These are phyloP conservation scores for Penicillium sp. DNA, from an alignment of 2,329 filamentous ascomycete genomes.

Conservation along the genomic window DNA sequence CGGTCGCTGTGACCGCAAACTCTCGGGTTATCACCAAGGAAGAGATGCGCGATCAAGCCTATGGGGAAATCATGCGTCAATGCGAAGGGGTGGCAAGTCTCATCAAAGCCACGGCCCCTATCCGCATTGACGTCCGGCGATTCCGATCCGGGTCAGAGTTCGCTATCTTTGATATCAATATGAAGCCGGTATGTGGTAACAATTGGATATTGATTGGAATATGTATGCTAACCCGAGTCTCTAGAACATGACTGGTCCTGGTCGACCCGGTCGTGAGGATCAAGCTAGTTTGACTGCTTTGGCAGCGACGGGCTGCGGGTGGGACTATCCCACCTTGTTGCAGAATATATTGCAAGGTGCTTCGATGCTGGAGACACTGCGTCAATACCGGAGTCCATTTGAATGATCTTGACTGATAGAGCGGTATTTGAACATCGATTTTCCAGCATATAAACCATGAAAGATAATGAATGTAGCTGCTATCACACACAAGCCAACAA, in stretches of 20 bases:
- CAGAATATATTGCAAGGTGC: slow-evolving; percentile 33
- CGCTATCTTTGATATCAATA: slow-evolving; percentile 53
- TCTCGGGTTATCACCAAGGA: slow-evolving; percentile 40
- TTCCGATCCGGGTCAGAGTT: slow-evolving; percentile 40
- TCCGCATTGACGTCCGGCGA: slow-evolving; percentile 50
- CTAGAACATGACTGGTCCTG: slow-evolving; percentile 51
- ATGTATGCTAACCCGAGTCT: not conserved
- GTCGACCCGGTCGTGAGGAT: slow-evolving; percentile 49
- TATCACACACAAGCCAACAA: not conserved
- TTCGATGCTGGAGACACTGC: not conserved
- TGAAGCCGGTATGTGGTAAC: slow-evolving; percentile 48
- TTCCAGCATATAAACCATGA: too few relatives aligned
- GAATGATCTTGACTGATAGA: not conserved
- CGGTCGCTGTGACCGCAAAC: slow-evolving; percentile 50
- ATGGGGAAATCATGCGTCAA: slow-evolving; percentile 36
- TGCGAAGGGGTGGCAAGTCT: slow-evolving; percentile 44
- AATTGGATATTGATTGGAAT: not conserved
- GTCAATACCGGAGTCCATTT: not conserved
- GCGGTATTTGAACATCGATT: too few relatives aligned
- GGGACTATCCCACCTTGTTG: slow-evolving; percentile 45
- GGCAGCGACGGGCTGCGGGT: slow-evolving; percentile 45
- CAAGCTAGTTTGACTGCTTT: slow-evolving; percentile 50
- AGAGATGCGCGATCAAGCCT: slow-evolving; percentile 37
- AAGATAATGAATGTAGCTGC: too few relatives aligned
- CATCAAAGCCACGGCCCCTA: slow-evolving; percentile 45